Evolutionary conservation across 495 filamentous ascomycete genomes (phyloP), one percentile per base, ranked within the genome.

Genomic region (Aspergillus coremiiformis): DNA sequence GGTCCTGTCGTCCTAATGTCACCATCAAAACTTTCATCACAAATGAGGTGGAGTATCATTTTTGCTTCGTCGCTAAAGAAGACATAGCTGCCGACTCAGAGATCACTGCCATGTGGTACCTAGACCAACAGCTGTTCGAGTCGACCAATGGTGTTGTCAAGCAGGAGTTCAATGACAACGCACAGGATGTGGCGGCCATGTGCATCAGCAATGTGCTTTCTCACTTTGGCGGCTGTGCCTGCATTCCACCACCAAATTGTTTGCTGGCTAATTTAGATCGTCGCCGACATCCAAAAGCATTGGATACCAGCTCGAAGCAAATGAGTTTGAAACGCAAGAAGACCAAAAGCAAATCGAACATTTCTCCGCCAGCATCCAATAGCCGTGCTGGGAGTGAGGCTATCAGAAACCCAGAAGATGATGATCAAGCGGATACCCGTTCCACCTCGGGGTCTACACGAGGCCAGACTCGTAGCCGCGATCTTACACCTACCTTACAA

Each of bases 181-280:
- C 66, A 6, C 72, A 75, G 17, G 75, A 77, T 19, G 70, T 75
- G 10, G 72, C 70, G 26, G 70, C 73, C 14, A 69, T 71, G 17
- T 83, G 80, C 75, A 79, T 91, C n/a, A 79, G 83, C 52, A 80
- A 78, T 41, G 81, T 93, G 7, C 80, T 95, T 1, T 83, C 87
- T 5, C 86, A 93, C 60, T 87, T 90, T 63, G 91, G 91, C 23
- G 89, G 87, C 8, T 96, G 91, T 69, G 90, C 90, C 4, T 96
- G 91, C 66, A 76, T 83, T 47, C 66, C 79, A 3, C 73, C 79
- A 0, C 60, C 71, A 10, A 76, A 82, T 23, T 95, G 90, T 60
- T 73, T 82, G 6, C 80, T 95, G 61, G 78, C 79, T 22, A 82
- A 78, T n/a, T 84, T 91, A 39, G 86, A 89, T 69, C 79, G 82